Evolutionary conservation across 495 filamentous ascomycete species (phyloP).

Genomic region (Talaromyces ruber): DNA sequence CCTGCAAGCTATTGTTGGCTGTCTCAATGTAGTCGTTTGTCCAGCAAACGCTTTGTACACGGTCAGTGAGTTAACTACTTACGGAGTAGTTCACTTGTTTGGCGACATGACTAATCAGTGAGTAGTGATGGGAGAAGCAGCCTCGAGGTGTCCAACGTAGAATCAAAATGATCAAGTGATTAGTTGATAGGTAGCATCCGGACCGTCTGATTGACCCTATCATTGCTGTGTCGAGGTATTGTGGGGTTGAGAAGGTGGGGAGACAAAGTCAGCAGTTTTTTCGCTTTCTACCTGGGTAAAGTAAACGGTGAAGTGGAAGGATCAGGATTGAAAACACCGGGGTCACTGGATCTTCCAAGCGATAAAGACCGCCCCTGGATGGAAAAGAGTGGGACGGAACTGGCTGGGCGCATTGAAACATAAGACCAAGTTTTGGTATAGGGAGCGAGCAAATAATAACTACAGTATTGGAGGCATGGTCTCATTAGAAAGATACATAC

Average conservation of each 20-base stretch:
- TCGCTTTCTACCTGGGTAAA: neutral
- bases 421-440: neutral
- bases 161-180: neutral
- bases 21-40: neutral
- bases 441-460: neutral
- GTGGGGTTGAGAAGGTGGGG: neutral
- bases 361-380: neutral
- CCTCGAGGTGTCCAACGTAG: neutral
- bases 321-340: neutral
- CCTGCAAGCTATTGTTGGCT: neutral
- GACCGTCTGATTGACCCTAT: neutral
- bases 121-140: neutral
- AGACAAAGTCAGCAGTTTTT: neutral
- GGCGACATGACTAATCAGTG: neutral
- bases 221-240: neutral
- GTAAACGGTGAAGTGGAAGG: neutral
- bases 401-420: neutral
- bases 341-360: neutral
- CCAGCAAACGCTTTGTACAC: neutral
- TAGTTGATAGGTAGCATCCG: neutral
- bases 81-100: no score
- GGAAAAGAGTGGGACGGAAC: neutral
- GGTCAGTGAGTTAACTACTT: neutral
- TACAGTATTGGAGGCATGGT: constrained; percentile 3
- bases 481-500: constrained; percentile 5